Evolutionary conservation across 1,284 basidiomycete species (phyloP).

Genomic region (Rhodotorula sp.): DNA sequence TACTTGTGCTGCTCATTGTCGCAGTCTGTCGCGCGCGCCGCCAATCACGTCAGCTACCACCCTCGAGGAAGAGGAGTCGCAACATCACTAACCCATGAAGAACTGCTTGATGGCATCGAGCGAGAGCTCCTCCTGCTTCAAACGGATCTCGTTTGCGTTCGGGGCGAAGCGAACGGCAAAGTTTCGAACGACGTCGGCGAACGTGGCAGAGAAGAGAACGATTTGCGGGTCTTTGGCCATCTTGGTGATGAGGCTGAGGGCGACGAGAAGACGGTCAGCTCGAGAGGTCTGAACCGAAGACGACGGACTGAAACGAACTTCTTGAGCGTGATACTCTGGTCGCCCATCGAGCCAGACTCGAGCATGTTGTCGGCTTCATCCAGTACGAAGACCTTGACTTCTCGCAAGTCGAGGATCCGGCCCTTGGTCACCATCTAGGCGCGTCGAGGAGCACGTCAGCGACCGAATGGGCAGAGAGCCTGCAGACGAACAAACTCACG

Average conservation of each 20-base stretch:
- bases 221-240: conserved; percentile 60
- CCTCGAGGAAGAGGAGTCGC: conserved; percentile 8
- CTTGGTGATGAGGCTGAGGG: conserved; percentile 36
- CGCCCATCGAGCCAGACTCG: conserved; percentile 83
- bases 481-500: conserved; percentile 53
- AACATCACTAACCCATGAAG: conserved; percentile 77
- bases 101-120: conserved; percentile 96
- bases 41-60: conserved; percentile 29
- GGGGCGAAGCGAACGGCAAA: conserved; percentile 93
- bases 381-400: conserved; percentile 89
- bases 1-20: conserved; percentile 84
- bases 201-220: conserved; percentile 96
- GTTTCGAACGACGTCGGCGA: conserved; percentile 84
- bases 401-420: conserved; percentile 59
- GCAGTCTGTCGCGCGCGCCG: conserved; percentile 43
- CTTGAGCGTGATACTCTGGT: conserved; percentile 92
- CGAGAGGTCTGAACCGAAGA: neutral
- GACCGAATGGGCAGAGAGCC: neutral
- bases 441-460: neutral
- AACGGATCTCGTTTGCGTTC: conserved; percentile 90
- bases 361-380: conserved; percentile 99
- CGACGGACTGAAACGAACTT: conserved; percentile 62
- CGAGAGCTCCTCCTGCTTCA: conserved; percentile 89
- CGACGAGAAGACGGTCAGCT: neutral
- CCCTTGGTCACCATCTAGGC: conserved; percentile 34